Conservation (phyloP, 805 yeast genomes). For the Zygosaccharomyces siamensis region DNA sequence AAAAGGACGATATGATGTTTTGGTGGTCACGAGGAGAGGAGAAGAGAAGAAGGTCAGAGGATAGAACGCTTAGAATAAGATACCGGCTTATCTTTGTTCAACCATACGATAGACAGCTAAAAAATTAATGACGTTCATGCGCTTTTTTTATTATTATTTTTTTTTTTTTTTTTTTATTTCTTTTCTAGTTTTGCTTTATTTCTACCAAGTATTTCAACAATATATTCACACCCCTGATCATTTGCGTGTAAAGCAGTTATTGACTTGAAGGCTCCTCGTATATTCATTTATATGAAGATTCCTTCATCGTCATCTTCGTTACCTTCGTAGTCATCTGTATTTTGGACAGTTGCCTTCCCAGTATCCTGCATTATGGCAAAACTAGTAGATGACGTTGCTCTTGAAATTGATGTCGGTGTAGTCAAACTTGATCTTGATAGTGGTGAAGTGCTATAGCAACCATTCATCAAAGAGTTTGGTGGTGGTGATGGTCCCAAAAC, state of each 20-base stretch:
- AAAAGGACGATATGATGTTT: conserved; percentile 38
- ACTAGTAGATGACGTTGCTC: conserved; percentile 20
- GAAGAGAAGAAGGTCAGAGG: neutral
- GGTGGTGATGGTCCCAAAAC: conserved; percentile 32
- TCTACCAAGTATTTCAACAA: conserved; percentile 2
- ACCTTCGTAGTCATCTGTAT: neutral
- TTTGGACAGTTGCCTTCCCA: neutral
- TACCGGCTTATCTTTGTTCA: conserved; percentile 17
- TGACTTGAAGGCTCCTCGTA: neutral
- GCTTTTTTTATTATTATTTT: neutral
- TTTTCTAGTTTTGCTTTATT: neutral
- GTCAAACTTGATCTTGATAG: conserved; percentile 28
- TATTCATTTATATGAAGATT: conserved; percentile 7
- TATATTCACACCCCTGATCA: neutral
- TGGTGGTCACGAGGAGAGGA: neutral
- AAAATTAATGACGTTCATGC: neutral
- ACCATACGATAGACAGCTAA: conserved; percentile 8
- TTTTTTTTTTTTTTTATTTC: neutral
- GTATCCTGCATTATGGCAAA: neutral
- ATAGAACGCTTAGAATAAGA: conserved; percentile 3
- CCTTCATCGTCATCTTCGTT: conserved; percentile 14
- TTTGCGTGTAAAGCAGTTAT: too few species aligned
- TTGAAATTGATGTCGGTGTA: conserved; percentile 29
- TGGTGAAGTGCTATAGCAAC: conserved; percentile 31
- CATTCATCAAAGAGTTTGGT: conserved; percentile 30